Conservation (phyloP, 371 early-diverging fungal genomes). For the Phascolomyces articulosus region DNA sequence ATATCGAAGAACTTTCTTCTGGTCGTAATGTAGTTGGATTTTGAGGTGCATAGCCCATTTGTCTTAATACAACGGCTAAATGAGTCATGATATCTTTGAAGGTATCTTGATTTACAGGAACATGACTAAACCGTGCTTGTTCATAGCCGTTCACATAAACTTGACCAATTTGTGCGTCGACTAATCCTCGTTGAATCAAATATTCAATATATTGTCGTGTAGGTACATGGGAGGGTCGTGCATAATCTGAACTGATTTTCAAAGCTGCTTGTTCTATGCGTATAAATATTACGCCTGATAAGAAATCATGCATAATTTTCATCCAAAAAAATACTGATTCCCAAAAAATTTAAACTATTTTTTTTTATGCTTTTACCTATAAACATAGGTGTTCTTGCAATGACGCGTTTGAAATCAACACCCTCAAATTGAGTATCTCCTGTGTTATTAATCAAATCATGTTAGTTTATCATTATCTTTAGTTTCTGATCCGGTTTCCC, state of each 20-base stretch:
- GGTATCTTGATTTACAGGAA: slow-evolving; percentile 35
- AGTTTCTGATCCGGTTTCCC: not conserved
- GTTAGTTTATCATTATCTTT: not conserved
- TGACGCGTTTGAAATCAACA: slow-evolving; percentile 66
- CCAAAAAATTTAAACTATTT: not conserved
- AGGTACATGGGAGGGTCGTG: slow-evolving; percentile 53
- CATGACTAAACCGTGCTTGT: slow-evolving; percentile 53
- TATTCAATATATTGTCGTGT: slow-evolving; percentile 62
- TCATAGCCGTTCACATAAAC: slow-evolving; percentile 63
- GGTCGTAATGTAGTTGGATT: not conserved
- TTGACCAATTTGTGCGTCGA: slow-evolving; percentile 49
- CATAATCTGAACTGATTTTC: slow-evolving; percentile 40
- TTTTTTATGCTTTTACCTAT: slow-evolving; percentile 63
- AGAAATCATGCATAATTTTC: not conserved
- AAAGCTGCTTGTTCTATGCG: slow-evolving; percentile 54
- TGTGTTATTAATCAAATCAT: not conserved
- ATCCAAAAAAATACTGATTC: too few species aligned
- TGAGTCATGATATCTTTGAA: slow-evolving; percentile 52
- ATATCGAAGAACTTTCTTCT: not conserved
- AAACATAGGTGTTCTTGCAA: slow-evolving; percentile 64
- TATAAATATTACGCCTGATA: not conserved
- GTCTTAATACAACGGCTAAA: slow-evolving; percentile 45
- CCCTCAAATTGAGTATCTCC: slow-evolving; percentile 43
- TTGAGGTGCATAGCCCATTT: slow-evolving; percentile 40
- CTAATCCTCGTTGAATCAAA: slow-evolving; percentile 48